Evolutionary conservation across 495 filamentous ascomycete species (phyloP), one percentile per base, ranked within the genome.

Genomic region (Aspergillus ellipticus): DNA sequence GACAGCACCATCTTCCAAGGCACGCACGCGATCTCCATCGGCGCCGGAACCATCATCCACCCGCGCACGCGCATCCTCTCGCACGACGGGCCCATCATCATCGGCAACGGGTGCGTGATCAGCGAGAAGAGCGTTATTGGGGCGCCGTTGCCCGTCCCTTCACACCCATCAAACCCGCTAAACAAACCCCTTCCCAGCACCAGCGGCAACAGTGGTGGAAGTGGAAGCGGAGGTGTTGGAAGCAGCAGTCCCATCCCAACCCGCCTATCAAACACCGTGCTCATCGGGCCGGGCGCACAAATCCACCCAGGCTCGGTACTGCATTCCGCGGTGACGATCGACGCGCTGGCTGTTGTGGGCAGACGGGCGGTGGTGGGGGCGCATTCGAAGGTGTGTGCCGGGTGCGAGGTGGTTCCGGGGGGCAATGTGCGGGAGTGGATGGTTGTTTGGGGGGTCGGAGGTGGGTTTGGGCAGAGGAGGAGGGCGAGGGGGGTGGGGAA

Each of bases 1-100:
- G 88, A 93, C 59, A 82, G 83, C n/a, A 88, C 86, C 6, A 63
- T 84, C 8, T 75, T 96, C 54, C 83, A 82, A 6, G 92, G 92
- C 21, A 84, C 79, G 3, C 77, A 91, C 70, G 79, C 79, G 15
- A 87, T 96, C 54, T 82, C 78, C 41, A 82, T 96, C 60, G 83
- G 82, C 55, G 72, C 82, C 31, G 82, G 88, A 65, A 85, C 82
- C 15, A 82, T 96, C n/a, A 74, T 96, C 53, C 92, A 96, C 71
- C 92, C 92, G 1, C 87, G 90, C 54, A 80, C 84, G 0, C 79
- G 81, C 48, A 75, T 96, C 61, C 84, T 86, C 61, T 84, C 88
- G 1, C 75, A 79, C 37, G 74, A 81, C 43, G 92, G 88, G 0
- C 82, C 86, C 19, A 81, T 96, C 29, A 82, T 76, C 8, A 81